Conservation (phyloP, 1,284 basidiomycete genomes). For the Stereum hirsutum region DNA sequence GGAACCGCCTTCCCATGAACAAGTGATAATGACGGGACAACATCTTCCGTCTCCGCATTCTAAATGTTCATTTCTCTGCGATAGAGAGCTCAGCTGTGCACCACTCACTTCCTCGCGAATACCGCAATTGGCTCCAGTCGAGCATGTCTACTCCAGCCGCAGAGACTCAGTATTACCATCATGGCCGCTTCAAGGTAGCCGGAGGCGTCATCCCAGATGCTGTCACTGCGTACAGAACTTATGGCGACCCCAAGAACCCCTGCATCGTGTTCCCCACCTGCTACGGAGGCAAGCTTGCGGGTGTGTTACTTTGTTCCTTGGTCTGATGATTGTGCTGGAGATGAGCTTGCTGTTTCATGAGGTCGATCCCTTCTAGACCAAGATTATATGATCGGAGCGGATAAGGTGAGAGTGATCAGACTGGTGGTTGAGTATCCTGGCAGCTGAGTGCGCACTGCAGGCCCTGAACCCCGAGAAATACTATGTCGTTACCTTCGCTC, state of each 20-base stretch:
- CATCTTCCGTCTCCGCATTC: no score
- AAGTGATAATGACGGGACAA: no score
- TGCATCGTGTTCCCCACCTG: slow-evolving; percentile 27
- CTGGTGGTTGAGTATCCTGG: not conserved
- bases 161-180: slow-evolving; percentile 26
- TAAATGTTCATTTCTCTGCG: no score
- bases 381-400: slow-evolving; percentile 39
- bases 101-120: no score
- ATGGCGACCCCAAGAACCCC: slow-evolving; percentile 25
- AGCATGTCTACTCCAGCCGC: no score
- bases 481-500: slow-evolving; percentile 45
- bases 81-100: no score
- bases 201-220: slow-evolving; percentile 24
- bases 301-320: slow-evolving; percentile 12
- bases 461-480: slow-evolving; percentile 40
- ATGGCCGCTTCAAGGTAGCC: slow-evolving; percentile 23
- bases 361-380: slow-evolving; percentile 29
- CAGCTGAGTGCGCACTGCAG: no score
- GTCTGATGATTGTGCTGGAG: no score
- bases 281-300: slow-evolving; percentile 24
- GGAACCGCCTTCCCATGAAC: no score
- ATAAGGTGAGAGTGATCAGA: slow-evolving; percentile 24
- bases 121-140: no score
- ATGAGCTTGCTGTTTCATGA: slow-evolving; percentile 2
- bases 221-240: slow-evolving; percentile 25